Evolutionary conservation across 305 asterid genomes (phyloP).

Genomic region (Fraxinus baroniana): DNA sequence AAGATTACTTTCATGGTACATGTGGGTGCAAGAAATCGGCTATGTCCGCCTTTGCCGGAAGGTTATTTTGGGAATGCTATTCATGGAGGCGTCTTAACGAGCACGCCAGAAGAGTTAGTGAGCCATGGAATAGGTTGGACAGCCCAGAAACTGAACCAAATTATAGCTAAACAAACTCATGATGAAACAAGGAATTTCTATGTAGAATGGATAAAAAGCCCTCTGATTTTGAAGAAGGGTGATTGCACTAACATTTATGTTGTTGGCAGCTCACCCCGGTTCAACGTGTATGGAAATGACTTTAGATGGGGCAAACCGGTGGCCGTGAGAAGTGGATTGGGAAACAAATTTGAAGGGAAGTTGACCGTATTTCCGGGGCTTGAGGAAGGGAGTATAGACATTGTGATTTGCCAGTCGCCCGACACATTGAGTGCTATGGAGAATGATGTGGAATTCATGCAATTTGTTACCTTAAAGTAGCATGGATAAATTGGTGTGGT

Average conservation of each 20-base stretch:
- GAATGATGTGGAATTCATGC: conserved; percentile 44
- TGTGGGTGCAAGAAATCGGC: conserved; percentile 33
- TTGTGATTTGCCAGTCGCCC: conserved; percentile 33
- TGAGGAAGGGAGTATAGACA: conserved; percentile 42
- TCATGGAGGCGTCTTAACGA: not conserved
- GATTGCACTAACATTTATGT: not conserved
- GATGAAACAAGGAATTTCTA: conserved; percentile 22
- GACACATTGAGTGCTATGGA: conserved; percentile 32
- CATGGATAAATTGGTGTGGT: not conserved
- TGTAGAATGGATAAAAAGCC: conserved; percentile 35
- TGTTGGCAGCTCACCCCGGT: conserved; percentile 44
- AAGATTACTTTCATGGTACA: not conserved
- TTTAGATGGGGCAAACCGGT: conserved; percentile 64
- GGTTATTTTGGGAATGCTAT: conserved; percentile 46
- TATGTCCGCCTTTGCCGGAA: conserved; percentile 25
- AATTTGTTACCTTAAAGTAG: not conserved
- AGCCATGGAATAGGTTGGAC: conserved; percentile 36
- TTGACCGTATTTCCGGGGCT: conserved; percentile 34
- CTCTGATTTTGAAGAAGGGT: not conserved
- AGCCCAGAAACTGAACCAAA: conserved; percentile 33
- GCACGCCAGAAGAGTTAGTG: conserved; percentile 16
- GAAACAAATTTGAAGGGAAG: conserved; percentile 35
- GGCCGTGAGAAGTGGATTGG: conserved; percentile 44
- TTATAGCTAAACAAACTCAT: conserved; percentile 20
- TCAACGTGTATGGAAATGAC: conserved; percentile 41